Conservation (phyloP, 2,329 filamentous ascomycete species). For the Ophiosphaerella herpotricha region DNA sequence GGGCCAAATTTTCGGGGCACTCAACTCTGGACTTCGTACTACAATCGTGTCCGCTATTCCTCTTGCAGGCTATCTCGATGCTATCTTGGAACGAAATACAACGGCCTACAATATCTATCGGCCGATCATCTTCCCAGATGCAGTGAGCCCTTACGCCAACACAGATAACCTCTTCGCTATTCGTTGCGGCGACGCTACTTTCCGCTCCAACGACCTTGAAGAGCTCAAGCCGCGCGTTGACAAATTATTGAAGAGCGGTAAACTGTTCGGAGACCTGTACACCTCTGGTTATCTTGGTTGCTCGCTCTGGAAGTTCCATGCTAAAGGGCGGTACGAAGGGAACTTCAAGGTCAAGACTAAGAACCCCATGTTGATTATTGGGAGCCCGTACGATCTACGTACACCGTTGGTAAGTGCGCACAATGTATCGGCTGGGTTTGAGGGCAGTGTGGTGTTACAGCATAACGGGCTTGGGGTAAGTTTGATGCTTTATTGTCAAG, state of each 20-base stretch:
- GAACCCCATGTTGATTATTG: slow-evolving; percentile 10
- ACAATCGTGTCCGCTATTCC: not conserved
- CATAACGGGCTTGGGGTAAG: slow-evolving; percentile 17
- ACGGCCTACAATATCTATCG: slow-evolving; percentile 1
- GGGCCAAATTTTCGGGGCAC: not conserved
- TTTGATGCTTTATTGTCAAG: not conserved
- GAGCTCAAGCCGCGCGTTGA: not conserved
- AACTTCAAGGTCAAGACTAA: slow-evolving; percentile 16
- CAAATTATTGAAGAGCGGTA: not conserved
- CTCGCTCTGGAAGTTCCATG: slow-evolving; percentile 10
- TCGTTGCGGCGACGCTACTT: slow-evolving; percentile 2
- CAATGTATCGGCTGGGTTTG: slow-evolving; percentile 8
- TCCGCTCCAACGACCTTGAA: not conserved
- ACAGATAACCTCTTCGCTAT: not conserved
- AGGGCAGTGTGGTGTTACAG: slow-evolving; percentile 12
- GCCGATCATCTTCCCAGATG: not conserved
- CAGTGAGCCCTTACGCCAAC: not conserved
- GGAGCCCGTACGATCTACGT: slow-evolving; percentile 4
- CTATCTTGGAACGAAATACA: slow-evolving; percentile 1
- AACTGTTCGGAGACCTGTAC: slow-evolving; percentile 1
- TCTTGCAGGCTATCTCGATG: slow-evolving; percentile 4
- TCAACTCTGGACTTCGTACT: not conserved
- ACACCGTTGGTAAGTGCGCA: slow-evolving; percentile 11
- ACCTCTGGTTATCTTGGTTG: not conserved
- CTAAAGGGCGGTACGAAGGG: slow-evolving; percentile 10